A percentile compares a stretch with the other conserved stretches of the same genome.
Evolutionary conservation across 805 yeast species (phyloP).

Genomic region (Scheffersomyces lignosus): DNA sequence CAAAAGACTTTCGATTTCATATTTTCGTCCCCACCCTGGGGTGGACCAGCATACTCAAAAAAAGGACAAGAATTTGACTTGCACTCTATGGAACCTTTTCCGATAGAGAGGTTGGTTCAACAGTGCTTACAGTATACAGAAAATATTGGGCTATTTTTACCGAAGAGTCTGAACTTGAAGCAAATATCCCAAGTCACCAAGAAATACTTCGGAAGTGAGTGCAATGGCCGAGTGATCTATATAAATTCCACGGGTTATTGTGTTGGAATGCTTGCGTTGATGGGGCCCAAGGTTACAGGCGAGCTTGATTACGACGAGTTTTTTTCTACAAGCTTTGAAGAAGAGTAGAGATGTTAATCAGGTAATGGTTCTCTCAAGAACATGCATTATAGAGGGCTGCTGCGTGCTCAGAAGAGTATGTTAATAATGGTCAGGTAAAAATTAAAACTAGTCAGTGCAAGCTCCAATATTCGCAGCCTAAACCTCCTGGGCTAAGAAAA

Average conservation of each 20-base stretch:
- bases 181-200: constrained; percentile 52
- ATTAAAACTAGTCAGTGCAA: too few species aligned
- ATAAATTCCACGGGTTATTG: constrained; percentile 40
- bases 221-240: constrained; percentile 47
- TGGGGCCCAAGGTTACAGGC: constrained; percentile 44
- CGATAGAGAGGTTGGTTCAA: constrained; percentile 44
- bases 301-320: constrained; percentile 9
- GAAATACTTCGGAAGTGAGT: constrained; percentile 44
- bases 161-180: constrained; percentile 55
- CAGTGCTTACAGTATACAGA: constrained; percentile 41
- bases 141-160: constrained; percentile 62
- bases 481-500: too few species aligned
- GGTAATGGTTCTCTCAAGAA: too few species aligned
- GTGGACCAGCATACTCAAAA: constrained; percentile 63
- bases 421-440: too few species aligned
- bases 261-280: constrained; percentile 58
- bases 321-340: not conserved
- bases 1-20: constrained; percentile 46
- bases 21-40: constrained; percentile 89
- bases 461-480: too few species aligned
- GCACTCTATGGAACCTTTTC: constrained; percentile 45
- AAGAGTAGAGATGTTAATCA: not conserved
- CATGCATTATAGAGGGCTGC: too few species aligned
- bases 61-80: constrained; percentile 46
- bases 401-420: too few species aligned